Evolutionary conservation across 2,329 filamentous ascomycete species (phyloP).

Genomic region (Huntiella abstrusa): DNA sequence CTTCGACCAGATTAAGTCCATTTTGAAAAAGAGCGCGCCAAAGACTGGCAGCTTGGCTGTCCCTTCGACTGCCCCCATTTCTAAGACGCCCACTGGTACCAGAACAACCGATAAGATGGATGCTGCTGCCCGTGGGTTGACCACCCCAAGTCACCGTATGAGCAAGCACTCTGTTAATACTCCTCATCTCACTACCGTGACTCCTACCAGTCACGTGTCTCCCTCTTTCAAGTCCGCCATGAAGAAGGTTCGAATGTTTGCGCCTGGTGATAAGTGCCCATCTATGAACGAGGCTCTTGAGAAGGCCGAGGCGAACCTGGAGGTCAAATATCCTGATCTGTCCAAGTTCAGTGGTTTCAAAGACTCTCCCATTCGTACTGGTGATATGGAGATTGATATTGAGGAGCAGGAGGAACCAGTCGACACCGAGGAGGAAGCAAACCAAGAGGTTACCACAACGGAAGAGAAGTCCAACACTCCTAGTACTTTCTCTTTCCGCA

Average conservation of each 20-base stretch:
- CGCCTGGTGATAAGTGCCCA: constrained; percentile 17
- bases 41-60: constrained; percentile 22
- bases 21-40: constrained; percentile 28
- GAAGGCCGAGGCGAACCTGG: constrained; percentile 12
- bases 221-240: constrained; percentile 10
- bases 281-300: constrained; percentile 17
- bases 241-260: constrained; percentile 12
- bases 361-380: not conserved
- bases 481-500: constrained; percentile 46
- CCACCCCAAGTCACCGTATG: constrained; percentile 48
- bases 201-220: constrained; percentile 6
- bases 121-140: constrained; percentile 26
- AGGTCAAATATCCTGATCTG: constrained; percentile 35
- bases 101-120: constrained; percentile 1
- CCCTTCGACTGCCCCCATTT: constrained; percentile 16
- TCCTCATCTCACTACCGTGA: constrained; percentile 32
- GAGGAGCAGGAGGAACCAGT: constrained; percentile 11
- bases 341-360: constrained; percentile 21
- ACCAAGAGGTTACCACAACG: constrained; percentile 13
- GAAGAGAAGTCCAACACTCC: constrained; percentile 22
- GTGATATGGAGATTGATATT: not conserved
- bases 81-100: constrained; percentile 23
- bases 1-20: constrained; percentile 39
- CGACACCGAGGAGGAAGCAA: constrained; percentile 12
- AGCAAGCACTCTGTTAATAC: constrained; percentile 67